Evolutionary conservation across 2,329 filamentous ascomycete species (phyloP).

Genomic region (Aspergillus ochraceoroseus): DNA sequence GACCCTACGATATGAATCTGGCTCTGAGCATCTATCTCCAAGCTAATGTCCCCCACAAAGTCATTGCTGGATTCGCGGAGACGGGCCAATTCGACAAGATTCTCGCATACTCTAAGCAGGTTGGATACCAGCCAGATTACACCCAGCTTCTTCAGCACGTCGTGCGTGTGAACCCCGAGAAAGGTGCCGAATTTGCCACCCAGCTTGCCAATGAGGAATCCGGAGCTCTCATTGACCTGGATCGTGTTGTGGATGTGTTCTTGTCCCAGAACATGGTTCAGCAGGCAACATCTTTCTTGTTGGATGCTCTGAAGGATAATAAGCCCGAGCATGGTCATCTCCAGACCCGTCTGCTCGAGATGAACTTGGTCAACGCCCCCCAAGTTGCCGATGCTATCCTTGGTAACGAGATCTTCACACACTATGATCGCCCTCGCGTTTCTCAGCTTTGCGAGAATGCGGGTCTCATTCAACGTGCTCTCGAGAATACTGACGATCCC

Average conservation of each 20-base stretch:
- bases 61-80: slow-evolving; percentile 90
- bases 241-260: slow-evolving; percentile 96
- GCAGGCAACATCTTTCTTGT: slow-evolving; percentile 93
- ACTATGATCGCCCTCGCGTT: slow-evolving; percentile 89
- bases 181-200: slow-evolving; percentile 91
- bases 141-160: slow-evolving; percentile 89
- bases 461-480: slow-evolving; percentile 74
- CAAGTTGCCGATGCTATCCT: slow-evolving; percentile 97
- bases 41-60: slow-evolving; percentile 86
- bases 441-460: slow-evolving; percentile 90
- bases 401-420: slow-evolving; percentile 95
- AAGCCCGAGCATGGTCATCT: slow-evolving; percentile 87
- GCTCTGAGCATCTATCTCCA: slow-evolving; percentile 86
- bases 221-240: slow-evolving; percentile 82
- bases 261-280: slow-evolving; percentile 97
- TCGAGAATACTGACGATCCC: slow-evolving; percentile 93
- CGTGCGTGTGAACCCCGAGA: slow-evolving; percentile 83
- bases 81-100: slow-evolving; percentile 97
- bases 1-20: slow-evolving; percentile 80
- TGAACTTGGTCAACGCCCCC: slow-evolving; percentile 94
- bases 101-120: slow-evolving; percentile 78
- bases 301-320: slow-evolving; percentile 93
- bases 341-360: slow-evolving; percentile 91
- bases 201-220: slow-evolving; percentile 83
- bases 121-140: slow-evolving; percentile 91